These are phyloP conservation scores for Pseudonitzschia pungens DNA, from an alignment of 108 stramenopile species.

Conservation along the genomic window DNA sequence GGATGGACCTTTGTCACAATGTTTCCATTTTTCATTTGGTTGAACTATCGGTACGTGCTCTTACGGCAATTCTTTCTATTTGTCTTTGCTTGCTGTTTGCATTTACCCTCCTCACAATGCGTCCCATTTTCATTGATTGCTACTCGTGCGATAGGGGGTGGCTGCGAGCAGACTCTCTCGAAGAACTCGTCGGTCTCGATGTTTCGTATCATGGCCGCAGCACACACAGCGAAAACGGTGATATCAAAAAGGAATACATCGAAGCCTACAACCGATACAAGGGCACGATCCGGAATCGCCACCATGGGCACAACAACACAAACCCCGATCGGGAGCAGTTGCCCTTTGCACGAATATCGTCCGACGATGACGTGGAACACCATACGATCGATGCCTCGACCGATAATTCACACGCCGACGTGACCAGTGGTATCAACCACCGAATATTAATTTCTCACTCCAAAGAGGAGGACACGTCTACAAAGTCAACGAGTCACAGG, in stretches of 20 bases:
- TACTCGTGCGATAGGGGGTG: constrained; percentile 26
- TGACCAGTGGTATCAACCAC: too few species aligned
- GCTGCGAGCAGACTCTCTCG: constrained; percentile 78
- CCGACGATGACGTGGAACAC: not conserved
- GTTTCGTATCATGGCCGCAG: constrained; percentile 67
- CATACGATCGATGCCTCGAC: not conserved
- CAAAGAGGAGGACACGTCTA: not conserved
- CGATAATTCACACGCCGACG: not conserved
- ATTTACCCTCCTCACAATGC: not conserved
- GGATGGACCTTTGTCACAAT: constrained; percentile 70
- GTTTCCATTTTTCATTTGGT: constrained; percentile 67
- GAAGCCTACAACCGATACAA: constrained; percentile 37
- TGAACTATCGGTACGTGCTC: constrained; percentile 20
- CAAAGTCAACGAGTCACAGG: not conserved
- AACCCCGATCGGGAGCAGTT: constrained; percentile 5
- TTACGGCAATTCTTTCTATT: too few species aligned
- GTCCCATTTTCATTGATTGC: not conserved
- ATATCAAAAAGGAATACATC: constrained; percentile 43
- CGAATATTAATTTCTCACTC: too few species aligned
- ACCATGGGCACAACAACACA: constrained; percentile 5
- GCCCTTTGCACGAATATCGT: not conserved
- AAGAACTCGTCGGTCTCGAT: constrained; percentile 79
- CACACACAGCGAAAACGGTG: constrained; percentile 9
- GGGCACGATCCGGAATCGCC: constrained; percentile 3
- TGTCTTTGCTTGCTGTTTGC: too few species aligned